Evolutionary conservation across 441 rosid species (phyloP), one percentile per base, ranked within the genome.

Genomic region (Rhodomyrtus psidioides): DNA sequence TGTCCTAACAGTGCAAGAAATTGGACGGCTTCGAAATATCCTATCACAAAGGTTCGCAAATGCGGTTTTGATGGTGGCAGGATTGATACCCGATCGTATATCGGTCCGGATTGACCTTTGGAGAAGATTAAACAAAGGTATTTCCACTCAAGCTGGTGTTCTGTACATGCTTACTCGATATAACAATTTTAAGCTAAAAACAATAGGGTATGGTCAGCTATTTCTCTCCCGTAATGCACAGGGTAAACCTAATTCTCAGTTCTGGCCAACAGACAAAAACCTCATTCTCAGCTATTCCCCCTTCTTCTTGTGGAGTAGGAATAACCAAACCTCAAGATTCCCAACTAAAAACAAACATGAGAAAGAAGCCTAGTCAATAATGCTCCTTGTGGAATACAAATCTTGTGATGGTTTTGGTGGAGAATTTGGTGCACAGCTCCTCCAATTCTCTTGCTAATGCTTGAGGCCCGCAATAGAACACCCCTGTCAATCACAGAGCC

Each of bases 341-440:
- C 79, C n/a, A 14, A 81, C 30, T 15, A 2, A n/a, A 26, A 15
- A 81, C 56, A 7, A 2, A 2, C 2, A 3, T 23, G 16, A 30
- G 9, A 13, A n/a, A 12, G 51, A 24, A 39, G 83, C 51, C 44
- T 88, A 86, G 59, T 81, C 21, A 86, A 28, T 90, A 92, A 84
- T 91, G 88, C 84, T 93, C 95, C 84, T 93, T 93, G 89, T 92
- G 95, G 85, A 92, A 93, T 10, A 93, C 93, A 86, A 91, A 92
- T 90, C 92, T 88, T 6, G 93, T 90, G 9, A 86, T 84, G 44
- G 93, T 90, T 85, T 81, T 90, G 90, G 91, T 88, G 55, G 95
- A 92, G 88, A 91, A 91, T 84, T 90, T 90, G 91, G 89, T 88
- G 92, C 94, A 91, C 87, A 93, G 14, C 53, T 84, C 81, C 89